Percentiles rank a stretch among this genome's conserved stretches.
phyloP scores from a whole-genome alignment of 1,284 basidiomycete species.

The Meira miltonrushii region DNA sequence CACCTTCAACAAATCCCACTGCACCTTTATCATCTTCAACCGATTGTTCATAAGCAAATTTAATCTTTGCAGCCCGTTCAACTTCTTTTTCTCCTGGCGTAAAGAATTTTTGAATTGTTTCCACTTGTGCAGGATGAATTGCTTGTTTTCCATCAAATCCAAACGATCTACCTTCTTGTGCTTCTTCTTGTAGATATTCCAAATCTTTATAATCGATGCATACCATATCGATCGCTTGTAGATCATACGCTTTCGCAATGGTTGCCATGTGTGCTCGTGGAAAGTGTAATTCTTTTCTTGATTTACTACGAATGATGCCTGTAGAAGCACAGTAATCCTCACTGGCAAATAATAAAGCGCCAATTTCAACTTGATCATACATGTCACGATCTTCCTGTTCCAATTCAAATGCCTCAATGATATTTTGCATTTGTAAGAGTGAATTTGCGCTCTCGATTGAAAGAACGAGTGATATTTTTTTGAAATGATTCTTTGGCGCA shows the following conservation, averaged over 20 bases:
- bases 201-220: conserved; percentile 82
- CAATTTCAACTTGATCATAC: conserved; percentile 14
- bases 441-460: conserved; percentile 43
- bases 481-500: background rate
- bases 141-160: conserved; percentile 63
- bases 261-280: conserved; percentile 79
- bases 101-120: conserved; percentile 70
- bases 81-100: conserved; percentile 73
- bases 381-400: background rate
- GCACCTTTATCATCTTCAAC: conserved; percentile 59
- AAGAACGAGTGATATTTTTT: conserved; percentile 33
- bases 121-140: conserved; percentile 83
- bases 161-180: conserved; percentile 59
- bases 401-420: conserved; percentile 23
- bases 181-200: conserved; percentile 68
- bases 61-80: conserved; percentile 67
- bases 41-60: conserved; percentile 54
- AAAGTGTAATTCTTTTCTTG: conserved; percentile 71
- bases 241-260: conserved; percentile 74
- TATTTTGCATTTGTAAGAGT: conserved; percentile 33
- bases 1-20: conserved; percentile 60
- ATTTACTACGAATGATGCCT: conserved; percentile 70
- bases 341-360: conserved; percentile 43
- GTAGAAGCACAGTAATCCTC: conserved; percentile 69
- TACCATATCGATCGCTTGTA: conserved; percentile 87